phyloP scores from a whole-genome alignment of 2,329 filamentous ascomycete genomes.

The Fusarium sp. region DNA sequence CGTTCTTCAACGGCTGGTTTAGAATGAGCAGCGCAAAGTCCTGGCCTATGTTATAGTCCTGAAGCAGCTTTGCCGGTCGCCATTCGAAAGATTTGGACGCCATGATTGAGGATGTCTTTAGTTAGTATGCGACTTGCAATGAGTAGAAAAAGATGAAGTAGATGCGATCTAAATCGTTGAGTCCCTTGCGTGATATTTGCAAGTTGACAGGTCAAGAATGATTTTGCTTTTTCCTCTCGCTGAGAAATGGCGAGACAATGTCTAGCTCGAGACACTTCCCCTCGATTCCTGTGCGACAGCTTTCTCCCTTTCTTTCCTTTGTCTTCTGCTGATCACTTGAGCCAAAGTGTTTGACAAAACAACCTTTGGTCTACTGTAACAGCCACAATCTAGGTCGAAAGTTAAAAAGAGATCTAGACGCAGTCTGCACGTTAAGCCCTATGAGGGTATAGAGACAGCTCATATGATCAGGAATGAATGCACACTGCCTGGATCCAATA shows the following conservation, averaged over 20 bases:
- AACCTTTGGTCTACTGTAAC: conserved; percentile 16
- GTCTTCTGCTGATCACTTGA: not conserved
- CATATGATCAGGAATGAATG: conserved; percentile 24
- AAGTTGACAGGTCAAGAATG: not conserved
- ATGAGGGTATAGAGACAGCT: not conserved
- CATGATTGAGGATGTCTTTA: conserved; percentile 27
- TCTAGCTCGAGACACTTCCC: conserved; percentile 15
- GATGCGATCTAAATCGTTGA: not conserved
- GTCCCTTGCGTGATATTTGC: not conserved
- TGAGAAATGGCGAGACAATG: conserved; percentile 5
- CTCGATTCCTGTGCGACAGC: conserved; percentile 34
- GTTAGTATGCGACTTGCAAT: not conserved
- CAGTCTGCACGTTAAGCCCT: not conserved
- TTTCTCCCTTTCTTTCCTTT: conserved; percentile 3
- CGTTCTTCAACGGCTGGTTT: conserved; percentile 60
- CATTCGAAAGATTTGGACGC: conserved; percentile 48
- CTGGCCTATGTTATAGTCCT: conserved; percentile 44
- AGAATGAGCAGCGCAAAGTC: conserved; percentile 59
- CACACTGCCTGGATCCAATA: conserved; percentile 1
- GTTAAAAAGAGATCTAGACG: conserved; percentile 11
- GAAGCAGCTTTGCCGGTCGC: conserved; percentile 51
- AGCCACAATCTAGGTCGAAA: conserved; percentile 13
- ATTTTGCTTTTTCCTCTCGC: conserved; percentile 13
- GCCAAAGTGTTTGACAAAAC: conserved; percentile 2
- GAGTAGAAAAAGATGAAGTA: not conserved